phyloP scores from a whole-genome alignment of 2,329 filamentous ascomycete genomes.

The Epichloe brachyelytri region DNA sequence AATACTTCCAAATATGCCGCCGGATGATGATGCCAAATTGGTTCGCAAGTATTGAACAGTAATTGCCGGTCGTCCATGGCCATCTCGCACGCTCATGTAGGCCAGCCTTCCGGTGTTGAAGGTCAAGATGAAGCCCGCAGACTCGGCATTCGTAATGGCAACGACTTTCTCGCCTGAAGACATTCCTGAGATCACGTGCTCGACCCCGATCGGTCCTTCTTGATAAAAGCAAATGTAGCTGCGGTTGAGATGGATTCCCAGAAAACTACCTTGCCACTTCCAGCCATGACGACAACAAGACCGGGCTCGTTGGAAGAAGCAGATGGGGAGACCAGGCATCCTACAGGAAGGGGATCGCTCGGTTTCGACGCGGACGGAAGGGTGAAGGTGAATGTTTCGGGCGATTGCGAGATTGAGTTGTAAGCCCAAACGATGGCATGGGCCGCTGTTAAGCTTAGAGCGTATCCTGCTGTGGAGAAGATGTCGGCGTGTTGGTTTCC shows the following conservation, averaged over 20 bases:
- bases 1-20: constrained; percentile 70
- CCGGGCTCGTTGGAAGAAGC: constrained; percentile 71
- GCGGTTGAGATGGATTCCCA: constrained; percentile 93
- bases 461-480: constrained; percentile 55
- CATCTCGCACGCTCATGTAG: constrained; percentile 74
- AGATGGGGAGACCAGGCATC: constrained; percentile 67
- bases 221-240: constrained; percentile 69
- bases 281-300: constrained; percentile 73
- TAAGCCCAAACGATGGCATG: constrained; percentile 90
- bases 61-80: constrained; percentile 73
- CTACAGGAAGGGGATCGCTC: constrained; percentile 65
- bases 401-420: constrained; percentile 50
- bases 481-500: constrained; percentile 54
- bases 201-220: constrained; percentile 68
- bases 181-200: constrained; percentile 60
- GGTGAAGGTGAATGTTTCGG: constrained; percentile 68
- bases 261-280: constrained; percentile 74
- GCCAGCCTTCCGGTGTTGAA: constrained; percentile 79
- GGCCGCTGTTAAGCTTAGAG: constrained; percentile 65
- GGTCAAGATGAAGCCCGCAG: constrained; percentile 71
- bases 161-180: constrained; percentile 66
- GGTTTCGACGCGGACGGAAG: constrained; percentile 60
- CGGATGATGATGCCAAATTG: constrained; percentile 38
- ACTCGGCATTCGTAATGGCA: constrained; percentile 70
- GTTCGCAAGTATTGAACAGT: constrained; percentile 64